These are phyloP conservation scores for Diaporthe sp. DNA, from an alignment of 2,329 filamentous ascomycete species.

Conservation along the genomic window DNA sequence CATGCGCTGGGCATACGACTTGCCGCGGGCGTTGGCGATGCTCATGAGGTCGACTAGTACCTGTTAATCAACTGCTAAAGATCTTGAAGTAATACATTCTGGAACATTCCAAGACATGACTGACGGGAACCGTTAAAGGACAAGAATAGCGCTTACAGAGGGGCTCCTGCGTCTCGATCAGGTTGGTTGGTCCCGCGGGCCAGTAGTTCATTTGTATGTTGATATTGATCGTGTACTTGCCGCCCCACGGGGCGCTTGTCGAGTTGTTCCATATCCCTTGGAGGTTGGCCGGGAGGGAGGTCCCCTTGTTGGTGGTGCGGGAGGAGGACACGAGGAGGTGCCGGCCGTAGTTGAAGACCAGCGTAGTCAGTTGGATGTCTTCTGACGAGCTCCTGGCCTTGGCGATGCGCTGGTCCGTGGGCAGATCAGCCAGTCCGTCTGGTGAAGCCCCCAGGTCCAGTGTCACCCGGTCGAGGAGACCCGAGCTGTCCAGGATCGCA, in stretches of 20 bases:
- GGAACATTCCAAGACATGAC: too few relatives aligned
- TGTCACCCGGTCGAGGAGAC: neutral
- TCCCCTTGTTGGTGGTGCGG: neutral
- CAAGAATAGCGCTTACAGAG: neutral
- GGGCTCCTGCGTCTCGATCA: slow-evolving; percentile 49
- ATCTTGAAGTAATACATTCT: too few relatives aligned
- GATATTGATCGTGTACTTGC: slow-evolving; percentile 56
- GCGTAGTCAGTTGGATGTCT: neutral
- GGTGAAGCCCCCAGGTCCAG: slow-evolving; percentile 12
- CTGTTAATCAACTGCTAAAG: too few relatives aligned
- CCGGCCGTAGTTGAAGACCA: slow-evolving; percentile 29
- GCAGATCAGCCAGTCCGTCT: neutral
- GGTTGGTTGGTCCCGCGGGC: slow-evolving; percentile 48
- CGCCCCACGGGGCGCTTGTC: slow-evolving; percentile 50
- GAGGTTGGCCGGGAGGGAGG: slow-evolving; percentile 47
- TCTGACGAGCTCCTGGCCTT: neutral
- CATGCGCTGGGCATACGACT: slow-evolving; percentile 45
- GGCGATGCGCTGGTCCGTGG: neutral
- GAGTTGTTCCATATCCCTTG: slow-evolving; percentile 55
- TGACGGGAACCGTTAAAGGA: too few relatives aligned
- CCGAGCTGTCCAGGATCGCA: neutral
- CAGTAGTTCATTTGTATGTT: slow-evolving; percentile 57
- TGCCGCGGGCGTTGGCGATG: slow-evolving; percentile 44
- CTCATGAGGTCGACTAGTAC: slow-evolving; percentile 30
- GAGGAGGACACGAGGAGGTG: slow-evolving; percentile 45